Evolutionary conservation across 352 stramenopile species (phyloP), one percentile per base, ranked within the genome.

Genomic region (Elongisporangium senticosum): DNA sequence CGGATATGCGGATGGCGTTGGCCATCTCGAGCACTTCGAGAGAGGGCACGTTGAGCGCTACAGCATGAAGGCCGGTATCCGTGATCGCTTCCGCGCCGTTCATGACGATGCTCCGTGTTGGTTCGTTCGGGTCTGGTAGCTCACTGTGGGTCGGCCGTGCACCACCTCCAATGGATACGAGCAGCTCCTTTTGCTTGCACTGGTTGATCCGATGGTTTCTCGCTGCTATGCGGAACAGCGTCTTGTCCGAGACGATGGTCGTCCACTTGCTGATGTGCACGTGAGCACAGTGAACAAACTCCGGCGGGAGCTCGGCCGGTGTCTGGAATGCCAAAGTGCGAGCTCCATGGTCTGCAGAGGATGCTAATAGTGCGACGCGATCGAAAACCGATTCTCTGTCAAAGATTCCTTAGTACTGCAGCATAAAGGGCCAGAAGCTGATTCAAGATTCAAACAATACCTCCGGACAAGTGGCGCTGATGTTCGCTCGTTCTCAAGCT

Each of bases 81-180:
- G 83, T 90, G 63, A 93, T 84, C 3, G 53, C 24, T 23, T 90
- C 79, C 4, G 79, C 75, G n/a, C 79, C 81, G 53, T 84, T 87
- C 26, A 89, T 67, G 19, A 87, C 53, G 19, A 93, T 68, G 6
- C 49, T 60, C 37, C 77, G 63, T 0, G 77, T 91, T 21, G 64
- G 23, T 21, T 80, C 61, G 40, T 37, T 39, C 24, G 43, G 49
- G 47, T 26, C 53, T 19, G 11, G 55, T 54, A 13, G 53, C 58
- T 21, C 58, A 33, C 53, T 60, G 51, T 23, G 56, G 50, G n/a
- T 58, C 50, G 23, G 39, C 22, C 56, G 3, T 19, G n/a, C 59
- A 28, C 7, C 55, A 15, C 51, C 56, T 15, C 20, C 40, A 22
- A 13, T 39, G 51, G 7, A 64, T 39, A 43, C 59, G 21, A 73